Conservation (phyloP, 163 green algal species). For the Volvox carteri region DNA sequence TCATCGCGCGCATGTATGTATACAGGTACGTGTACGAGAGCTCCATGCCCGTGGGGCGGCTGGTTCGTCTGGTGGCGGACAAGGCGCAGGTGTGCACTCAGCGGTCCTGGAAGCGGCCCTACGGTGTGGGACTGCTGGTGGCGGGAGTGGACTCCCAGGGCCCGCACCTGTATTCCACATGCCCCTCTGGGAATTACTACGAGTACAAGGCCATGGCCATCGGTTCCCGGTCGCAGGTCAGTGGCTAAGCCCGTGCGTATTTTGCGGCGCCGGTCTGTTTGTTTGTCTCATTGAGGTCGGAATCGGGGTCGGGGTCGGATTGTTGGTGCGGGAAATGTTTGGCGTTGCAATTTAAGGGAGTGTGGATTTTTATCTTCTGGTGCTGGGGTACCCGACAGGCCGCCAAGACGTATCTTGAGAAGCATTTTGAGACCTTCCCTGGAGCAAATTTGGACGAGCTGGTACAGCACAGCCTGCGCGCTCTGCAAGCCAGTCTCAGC, state of each 20-base stretch:
- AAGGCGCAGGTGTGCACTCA: slow-evolving; percentile 91
- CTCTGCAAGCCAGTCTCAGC: slow-evolving; percentile 71
- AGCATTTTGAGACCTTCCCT: slow-evolving; percentile 91
- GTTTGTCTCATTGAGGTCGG: too few relatives aligned
- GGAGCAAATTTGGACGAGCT: slow-evolving; percentile 84
- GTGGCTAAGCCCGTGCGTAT: too few relatives aligned
- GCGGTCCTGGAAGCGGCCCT: slow-evolving; percentile 94
- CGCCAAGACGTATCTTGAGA: slow-evolving; percentile 97
- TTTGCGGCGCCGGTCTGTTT: too few relatives aligned
- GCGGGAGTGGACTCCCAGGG: slow-evolving; percentile 89
- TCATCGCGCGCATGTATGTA: too few relatives aligned
- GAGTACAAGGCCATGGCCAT: slow-evolving; percentile 98
- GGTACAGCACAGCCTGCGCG: slow-evolving; percentile 88
- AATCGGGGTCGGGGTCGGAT: too few relatives aligned
- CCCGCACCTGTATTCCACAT: slow-evolving; percentile 92
- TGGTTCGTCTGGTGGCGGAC: slow-evolving; percentile 95
- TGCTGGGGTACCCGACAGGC: too few relatives aligned
- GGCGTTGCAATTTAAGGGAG: too few relatives aligned
- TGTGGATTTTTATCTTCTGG: too few relatives aligned
- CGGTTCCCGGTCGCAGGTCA: slow-evolving; percentile 91
- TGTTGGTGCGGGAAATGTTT: too few relatives aligned
- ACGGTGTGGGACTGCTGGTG: slow-evolving; percentile 95
- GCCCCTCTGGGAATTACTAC: slow-evolving; percentile 96
- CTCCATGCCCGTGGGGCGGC: slow-evolving; percentile 87
- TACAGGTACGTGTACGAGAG: slow-evolving; percentile 95